Conservation (phyloP, 2,329 filamentous ascomycete genomes). For the Cladosporium sp. region DNA sequence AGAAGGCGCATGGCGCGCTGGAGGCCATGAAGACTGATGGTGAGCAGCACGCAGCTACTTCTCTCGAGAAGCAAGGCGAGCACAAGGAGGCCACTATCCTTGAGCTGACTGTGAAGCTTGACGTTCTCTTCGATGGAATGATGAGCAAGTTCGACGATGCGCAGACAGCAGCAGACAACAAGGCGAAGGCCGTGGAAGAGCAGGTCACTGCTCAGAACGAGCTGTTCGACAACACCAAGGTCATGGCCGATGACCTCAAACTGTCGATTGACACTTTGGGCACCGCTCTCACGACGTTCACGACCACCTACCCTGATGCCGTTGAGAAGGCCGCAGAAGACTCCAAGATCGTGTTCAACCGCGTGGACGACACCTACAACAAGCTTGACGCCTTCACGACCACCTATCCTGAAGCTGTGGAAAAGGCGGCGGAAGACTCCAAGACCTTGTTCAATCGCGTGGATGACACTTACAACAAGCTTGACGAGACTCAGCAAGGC, state of each 20-base stretch:
- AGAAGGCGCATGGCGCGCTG: conserved; percentile 77
- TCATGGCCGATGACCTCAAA: conserved; percentile 82
- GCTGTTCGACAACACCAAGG: conserved; percentile 72
- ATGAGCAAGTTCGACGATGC: conserved; percentile 87
- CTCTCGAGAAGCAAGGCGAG: conserved; percentile 62
- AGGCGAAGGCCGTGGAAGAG: conserved; percentile 70
- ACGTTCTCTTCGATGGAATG: conserved; percentile 79
- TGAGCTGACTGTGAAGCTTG: conserved; percentile 58
- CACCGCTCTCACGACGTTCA: conserved; percentile 53
- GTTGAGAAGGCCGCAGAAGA: conserved; percentile 80
- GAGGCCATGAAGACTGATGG: conserved; percentile 79
- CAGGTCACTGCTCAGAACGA: conserved; percentile 72
- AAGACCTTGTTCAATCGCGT: conserved; percentile 82
- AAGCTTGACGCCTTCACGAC: conserved; percentile 9
- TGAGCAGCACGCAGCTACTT: conserved; percentile 58
- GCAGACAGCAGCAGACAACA: conserved; percentile 71
- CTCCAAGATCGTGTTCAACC: conserved; percentile 79
- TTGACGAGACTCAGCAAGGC: conserved; percentile 73
- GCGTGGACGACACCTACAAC: conserved; percentile 70
- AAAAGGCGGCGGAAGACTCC: conserved; percentile 84
- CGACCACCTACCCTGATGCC: conserved; percentile 65
- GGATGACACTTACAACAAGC: conserved; percentile 72
- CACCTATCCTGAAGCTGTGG: conserved; percentile 55
- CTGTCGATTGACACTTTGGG: conserved; percentile 82
- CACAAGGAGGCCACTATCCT: conserved; percentile 55